Base-by-base conservation (phyloP, 192 early-diverging fungal species). In the Gamsiella multidivaricata region DNA sequence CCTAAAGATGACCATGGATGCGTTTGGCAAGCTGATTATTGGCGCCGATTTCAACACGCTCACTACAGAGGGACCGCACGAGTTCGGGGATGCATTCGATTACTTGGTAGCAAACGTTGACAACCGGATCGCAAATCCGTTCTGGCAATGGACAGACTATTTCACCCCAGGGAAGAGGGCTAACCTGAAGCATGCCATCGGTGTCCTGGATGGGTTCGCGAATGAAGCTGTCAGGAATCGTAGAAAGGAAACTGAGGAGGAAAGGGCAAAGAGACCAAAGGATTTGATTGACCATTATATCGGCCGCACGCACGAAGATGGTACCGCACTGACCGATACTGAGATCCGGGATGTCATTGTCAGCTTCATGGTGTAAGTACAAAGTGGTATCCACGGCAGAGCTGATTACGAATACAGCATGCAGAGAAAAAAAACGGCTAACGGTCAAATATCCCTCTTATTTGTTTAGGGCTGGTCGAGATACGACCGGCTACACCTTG, bases 61-160 rank as follows among this genome's bases (percentile, higher is more conserved):
- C 20, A 33, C 11, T 0, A 42, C 32, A 12, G 65, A 68, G 11
- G 60, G 60, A 5, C 43, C 65, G 5, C 28, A 69, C 26, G 65
- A 68, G 54, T 78, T 78, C 64, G 87, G 85, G 0, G 69, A 43
- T 7, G 69, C 87, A 14, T 90, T 89, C 57, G 88, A 89, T 70
- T 70, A 61, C 22, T 47, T 75, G 32, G 84, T 86, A 61, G 46
- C 46, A 28, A 49, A 33, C 8, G 58, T 72, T 5, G 54, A 65
- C 22, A 26, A 26, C 2, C 60, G 82, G 10, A 36, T 80, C 0
- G 12, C 68, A 5, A 73, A 78, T 50, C 63, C 65, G 15, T 70
- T 80, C 12, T 80, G 81, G 80, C 65, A 42, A 14, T 53, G 72
- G 12, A 79, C 76, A 14, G 81, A 82, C 45, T 42, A 33, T 14